phyloP scores from a whole-genome alignment of 441 rosid genomes.

The Capsella rubella region DNA sequence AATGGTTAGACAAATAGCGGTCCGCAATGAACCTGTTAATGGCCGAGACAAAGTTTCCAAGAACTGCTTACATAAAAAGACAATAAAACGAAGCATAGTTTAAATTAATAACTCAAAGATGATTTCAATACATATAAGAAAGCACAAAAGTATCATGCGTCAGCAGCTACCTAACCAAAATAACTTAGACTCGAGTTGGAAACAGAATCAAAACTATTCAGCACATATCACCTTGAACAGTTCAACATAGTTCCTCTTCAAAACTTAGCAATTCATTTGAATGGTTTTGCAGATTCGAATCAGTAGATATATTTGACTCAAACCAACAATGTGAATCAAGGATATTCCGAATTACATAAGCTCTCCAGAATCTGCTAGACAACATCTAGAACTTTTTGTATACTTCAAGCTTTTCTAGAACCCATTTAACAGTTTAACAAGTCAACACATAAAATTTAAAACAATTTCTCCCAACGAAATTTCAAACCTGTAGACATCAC shows the following conservation, averaged over 20 bases:
- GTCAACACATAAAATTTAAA: slow-evolving; percentile 9
- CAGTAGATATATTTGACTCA: background rate
- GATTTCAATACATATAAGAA: background rate
- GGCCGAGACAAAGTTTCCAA: slow-evolving; percentile 95
- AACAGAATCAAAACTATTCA: slow-evolving; percentile 16
- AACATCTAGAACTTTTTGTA: slow-evolving; percentile 7
- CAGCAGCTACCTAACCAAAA: slow-evolving; percentile 21
- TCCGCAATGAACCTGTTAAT: slow-evolving; percentile 92
- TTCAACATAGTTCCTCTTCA: background rate
- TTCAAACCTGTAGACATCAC: slow-evolving; percentile 4
- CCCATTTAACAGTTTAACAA: background rate
- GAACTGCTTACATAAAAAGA: slow-evolving; percentile 61
- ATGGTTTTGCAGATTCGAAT: slow-evolving; percentile 16
- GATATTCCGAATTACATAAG: slow-evolving; percentile 11
- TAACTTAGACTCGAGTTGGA: slow-evolving; percentile 9
- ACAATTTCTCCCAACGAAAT: background rate
- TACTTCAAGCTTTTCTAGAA: background rate
- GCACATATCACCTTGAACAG: slow-evolving; percentile 13
- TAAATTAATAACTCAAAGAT: background rate
- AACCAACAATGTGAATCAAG: slow-evolving; percentile 10
- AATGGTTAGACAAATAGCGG: slow-evolving; percentile 74
- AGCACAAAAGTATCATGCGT: background rate
- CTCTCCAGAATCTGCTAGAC: background rate
- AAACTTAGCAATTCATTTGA: background rate
- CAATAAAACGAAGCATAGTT: slow-evolving; percentile 29